Base-by-base conservation (phyloP, 202 grass and related monocot genomes). In the Alloteropsis angusta region DNA sequence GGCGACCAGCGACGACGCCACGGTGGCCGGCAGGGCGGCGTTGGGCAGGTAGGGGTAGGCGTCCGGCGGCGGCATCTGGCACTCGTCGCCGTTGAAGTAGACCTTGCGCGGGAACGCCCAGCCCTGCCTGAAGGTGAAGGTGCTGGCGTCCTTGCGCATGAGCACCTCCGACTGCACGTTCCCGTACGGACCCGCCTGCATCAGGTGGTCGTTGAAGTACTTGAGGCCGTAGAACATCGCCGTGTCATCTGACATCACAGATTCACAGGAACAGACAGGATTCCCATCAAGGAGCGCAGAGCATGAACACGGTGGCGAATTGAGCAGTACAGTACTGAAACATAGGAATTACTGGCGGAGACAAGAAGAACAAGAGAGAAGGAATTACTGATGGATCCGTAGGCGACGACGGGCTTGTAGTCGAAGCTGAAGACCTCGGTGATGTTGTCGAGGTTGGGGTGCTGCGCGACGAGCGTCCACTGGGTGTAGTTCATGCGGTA, bases 61-160 rank as follows among this genome's bases (percentile, higher is more conserved):
- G 57, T 96, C 88, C 12, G 96, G 92, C 11, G 72, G 65, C 12
- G 92, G 92, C 86, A 96, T 85, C 82, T 39, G 74, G 84, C 92
- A 99, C 83, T 99, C 90, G 65, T 99, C 90, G 65, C 92, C 92
- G 77, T 99, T 99, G 86, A 99, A 96, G 88, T 99, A 99, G 6
- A 99, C 83, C 85, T 93, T 99, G 13, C 90, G 86, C 9, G 90
- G 96, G 87, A 99, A 99, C 25, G 92, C 90, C 92, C 96, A 99
- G 7, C 96, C 96, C 88, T 99, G 88, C 50, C 79, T 93, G 79
- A 99, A 87, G 1, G 90, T 99, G 87, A 99, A 99, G 4, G 88
- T 86, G 76, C 82, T 70, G 1, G 28, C 75, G 39, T 99, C 92
- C 88, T 95, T 99, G 14, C 80, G 81, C 81, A 99, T 85, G 6